Base-by-base conservation (phyloP, 2,329 filamentous ascomycete genomes). In the Aspergillus quadrilineatus region DNA sequence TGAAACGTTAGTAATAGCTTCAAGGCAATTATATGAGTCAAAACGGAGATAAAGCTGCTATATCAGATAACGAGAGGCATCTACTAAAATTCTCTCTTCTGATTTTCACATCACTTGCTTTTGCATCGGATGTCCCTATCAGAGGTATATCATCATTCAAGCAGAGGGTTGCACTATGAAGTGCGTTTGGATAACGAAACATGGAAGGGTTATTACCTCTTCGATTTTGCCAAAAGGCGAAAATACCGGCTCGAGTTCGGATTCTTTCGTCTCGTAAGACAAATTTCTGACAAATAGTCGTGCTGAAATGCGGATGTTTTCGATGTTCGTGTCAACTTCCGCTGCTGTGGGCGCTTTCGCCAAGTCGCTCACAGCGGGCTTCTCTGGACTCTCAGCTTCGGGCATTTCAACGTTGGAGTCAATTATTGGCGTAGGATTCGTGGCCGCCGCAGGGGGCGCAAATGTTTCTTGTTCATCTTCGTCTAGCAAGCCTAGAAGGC, bases 121-220 rank as follows among this genome's bases (percentile, higher is more conserved):
- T 76, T 81, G 89, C 89, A 93, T 97, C 89, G 92, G 93, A 86
- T 97, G 94, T 97, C 94, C 94, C 94, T 97, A 97, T 97, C 94
- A 86, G 89, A 89, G 85, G 22, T 26, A 85, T 80, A 90, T 97
- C 93, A 97, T 97, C 94, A 93, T 84, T 75, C 78, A 80, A 81
- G 70, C 68, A 65, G 62, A 57, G 60, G 56, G 60, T 55, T 52
- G 54, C 45, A 50, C 43, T 32, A 53, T 45, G 28, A 53, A 43
- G 58, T 55, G 37, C 6, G 37, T 41, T 26, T 63, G 62, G 59
- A 53, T 63, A 47, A 44, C 53, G 34, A 50, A 52, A 44, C n/a
- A 44, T 46, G 28, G 48, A 47, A 39, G 39, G 56, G 37, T 42
- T 77, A 90, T 82, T 87, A 97, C 94, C 87, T 97, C 93, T 82